Conservation (phyloP, 495 filamentous ascomycete genomes). For the Platismatia glauca region DNA sequence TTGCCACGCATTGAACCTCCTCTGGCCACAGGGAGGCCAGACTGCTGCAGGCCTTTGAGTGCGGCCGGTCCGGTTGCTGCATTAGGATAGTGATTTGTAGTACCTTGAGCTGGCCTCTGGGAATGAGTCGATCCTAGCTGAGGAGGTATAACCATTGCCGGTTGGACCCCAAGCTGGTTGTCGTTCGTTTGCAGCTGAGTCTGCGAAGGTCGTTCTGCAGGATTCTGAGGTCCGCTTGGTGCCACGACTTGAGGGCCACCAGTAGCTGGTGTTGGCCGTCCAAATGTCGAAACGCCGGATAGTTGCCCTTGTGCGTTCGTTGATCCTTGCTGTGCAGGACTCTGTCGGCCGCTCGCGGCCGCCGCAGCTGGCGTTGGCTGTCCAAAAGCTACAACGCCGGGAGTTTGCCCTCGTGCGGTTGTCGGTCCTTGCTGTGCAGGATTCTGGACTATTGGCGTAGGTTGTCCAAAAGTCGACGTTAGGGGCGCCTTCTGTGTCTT, state of each 20-base stretch:
- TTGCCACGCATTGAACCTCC: slow-evolving; percentile 34
- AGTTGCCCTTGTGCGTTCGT: slow-evolving; percentile 21
- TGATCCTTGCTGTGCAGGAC: slow-evolving; percentile 14
- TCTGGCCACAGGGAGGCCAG: slow-evolving; percentile 42
- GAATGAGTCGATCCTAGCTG: slow-evolving; percentile 7
- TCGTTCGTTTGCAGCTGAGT: slow-evolving; percentile 10
- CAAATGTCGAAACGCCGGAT: slow-evolving; percentile 16
- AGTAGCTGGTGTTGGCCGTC: slow-evolving; percentile 18
- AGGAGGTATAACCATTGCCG: not conserved
- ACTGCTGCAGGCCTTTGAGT: slow-evolving; percentile 36
- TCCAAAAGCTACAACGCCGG: not conserved
- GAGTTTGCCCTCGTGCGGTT: slow-evolving; percentile 2
- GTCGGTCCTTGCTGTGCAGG: slow-evolving; percentile 15
- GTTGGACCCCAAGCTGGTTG: slow-evolving; percentile 7
- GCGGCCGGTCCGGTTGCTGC: slow-evolving; percentile 31
- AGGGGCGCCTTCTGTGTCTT: slow-evolving; percentile 4
- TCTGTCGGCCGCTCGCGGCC: slow-evolving; percentile 1
- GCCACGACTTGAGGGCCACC: slow-evolving; percentile 17
- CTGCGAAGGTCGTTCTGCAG: slow-evolving; percentile 15
- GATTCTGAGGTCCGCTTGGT: slow-evolving; percentile 1
- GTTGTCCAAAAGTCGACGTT: slow-evolving; percentile 15
- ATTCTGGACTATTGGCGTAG: slow-evolving; percentile 14
- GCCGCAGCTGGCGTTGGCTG: not conserved
- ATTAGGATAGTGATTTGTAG: slow-evolving; percentile 34
- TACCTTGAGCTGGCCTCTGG: slow-evolving; percentile 26